Base-by-base conservation (phyloP, 73 alveolate genomes). In the Tetrahymena malaccensis region DNA sequence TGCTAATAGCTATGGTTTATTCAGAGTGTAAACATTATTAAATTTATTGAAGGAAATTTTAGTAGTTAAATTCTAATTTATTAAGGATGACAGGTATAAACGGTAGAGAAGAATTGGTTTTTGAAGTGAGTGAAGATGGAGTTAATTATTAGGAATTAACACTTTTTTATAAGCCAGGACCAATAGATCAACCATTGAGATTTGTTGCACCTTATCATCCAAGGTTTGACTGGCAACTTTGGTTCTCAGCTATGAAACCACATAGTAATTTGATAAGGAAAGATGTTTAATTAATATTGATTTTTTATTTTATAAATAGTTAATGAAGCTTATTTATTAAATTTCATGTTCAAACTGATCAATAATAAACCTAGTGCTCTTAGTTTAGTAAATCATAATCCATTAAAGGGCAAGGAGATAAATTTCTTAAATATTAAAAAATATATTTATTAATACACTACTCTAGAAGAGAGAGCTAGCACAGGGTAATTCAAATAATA, bases 171-270 rank as follows among this genome's bases (percentile, higher is more conserved):
- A 98, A 98, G 93, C 99, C 99, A 6, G 97, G 98, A 37, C 85
- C 96, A 11, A 43, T 85, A 21, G 89, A 58, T 55, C 37, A 55
- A 27, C 35, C 95, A 37, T 98, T 98, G 17, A 83, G 85, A 38
- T 93, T 97, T 85, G 97, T 96, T 27, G 93, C 94, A 34, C 99
- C 99, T 35, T 98, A 98, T 96, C 96, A 98, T 93, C 99, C 99
- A 4, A 94, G 99, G 94, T 95, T 98, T 13, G 99, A 97, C 89
- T 98, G 99, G 99, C 94, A 98, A 94, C 93, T 98, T 55, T 98
- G 99, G 99, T 98, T 98, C 94, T 94, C 98, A 19, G 98, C 99
- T 21, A 70, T 70, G 89, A 70, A n/a, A 11, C 89, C 89, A 1
- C 89, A 70, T n/a, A 70, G 89, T 70, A 70, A 70, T 25, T 27